Percentiles rank a stretch among this genome's conserved stretches.
phyloP scores from a whole-genome alignment of 768 basidiomycete species.

The Termitomyces sp. region DNA sequence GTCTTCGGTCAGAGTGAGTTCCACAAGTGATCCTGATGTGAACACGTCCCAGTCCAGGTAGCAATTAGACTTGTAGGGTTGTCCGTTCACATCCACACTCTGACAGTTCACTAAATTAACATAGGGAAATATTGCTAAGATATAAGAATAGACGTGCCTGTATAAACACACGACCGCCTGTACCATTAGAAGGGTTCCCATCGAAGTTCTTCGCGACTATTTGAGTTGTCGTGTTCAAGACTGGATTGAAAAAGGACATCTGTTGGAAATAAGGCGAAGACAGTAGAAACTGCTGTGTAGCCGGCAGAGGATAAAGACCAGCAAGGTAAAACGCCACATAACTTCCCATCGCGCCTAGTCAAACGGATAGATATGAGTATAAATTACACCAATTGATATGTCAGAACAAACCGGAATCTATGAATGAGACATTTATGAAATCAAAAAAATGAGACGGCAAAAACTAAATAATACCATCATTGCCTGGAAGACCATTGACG shows the following conservation, averaged over 20 bases:
- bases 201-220: slow-evolving; percentile 45
- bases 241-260: slow-evolving; percentile 58
- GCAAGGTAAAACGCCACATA: slow-evolving; percentile 54
- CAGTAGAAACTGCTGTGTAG: slow-evolving; percentile 53
- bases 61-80: slow-evolving; percentile 57
- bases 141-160: slow-evolving; percentile 29
- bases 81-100: slow-evolving; percentile 55
- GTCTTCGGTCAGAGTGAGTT: slow-evolving; percentile 50
- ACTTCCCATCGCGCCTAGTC: slow-evolving; percentile 55
- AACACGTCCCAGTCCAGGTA: slow-evolving; percentile 68
- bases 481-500: slow-evolving; percentile 54
- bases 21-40: slow-evolving; percentile 43
- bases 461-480: slow-evolving; percentile 44
- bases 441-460: slow-evolving; percentile 5
- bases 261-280: slow-evolving; percentile 59
- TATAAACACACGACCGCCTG: slow-evolving; percentile 52
- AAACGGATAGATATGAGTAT: neutral
- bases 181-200: slow-evolving; percentile 48
- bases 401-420: slow-evolving; percentile 18
- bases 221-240: slow-evolving; percentile 51
- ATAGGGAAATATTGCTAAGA: neutral
- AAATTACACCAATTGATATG: neutral
- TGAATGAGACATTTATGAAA: slow-evolving; percentile 13
- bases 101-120: slow-evolving; percentile 15
- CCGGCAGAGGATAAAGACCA: slow-evolving; percentile 60